phyloP scores from a whole-genome alignment of 192 early-diverging fungal species.

The Phlyctochytrium planicorne region DNA sequence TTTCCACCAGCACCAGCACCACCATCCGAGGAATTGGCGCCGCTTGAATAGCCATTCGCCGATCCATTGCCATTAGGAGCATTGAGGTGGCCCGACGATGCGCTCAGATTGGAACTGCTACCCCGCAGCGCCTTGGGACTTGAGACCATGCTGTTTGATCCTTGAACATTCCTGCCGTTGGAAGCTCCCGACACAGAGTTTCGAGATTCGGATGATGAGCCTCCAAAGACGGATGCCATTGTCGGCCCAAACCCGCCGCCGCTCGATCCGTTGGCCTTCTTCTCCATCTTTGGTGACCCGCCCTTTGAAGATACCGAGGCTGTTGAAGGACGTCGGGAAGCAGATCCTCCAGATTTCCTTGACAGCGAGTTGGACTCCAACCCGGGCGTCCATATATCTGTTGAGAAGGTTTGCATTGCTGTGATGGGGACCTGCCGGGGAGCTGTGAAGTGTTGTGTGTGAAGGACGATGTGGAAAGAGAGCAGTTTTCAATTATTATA shows the following conservation, averaged over 20 bases:
- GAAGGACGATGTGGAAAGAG: no score
- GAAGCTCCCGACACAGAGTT: no score
- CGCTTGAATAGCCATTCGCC: not conserved
- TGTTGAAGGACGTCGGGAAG: no score
- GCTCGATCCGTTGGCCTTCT: no score
- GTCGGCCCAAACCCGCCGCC: no score
- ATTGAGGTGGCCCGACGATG: not conserved
- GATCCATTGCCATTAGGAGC: not conserved
- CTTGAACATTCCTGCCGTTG: no score
- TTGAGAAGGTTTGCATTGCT: constrained; percentile 31
- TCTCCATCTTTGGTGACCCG: not conserved
- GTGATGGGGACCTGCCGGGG: not conserved
- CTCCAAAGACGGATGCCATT: no score
- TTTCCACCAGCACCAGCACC: not conserved
- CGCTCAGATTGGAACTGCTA: not conserved
- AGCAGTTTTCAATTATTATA: no score
- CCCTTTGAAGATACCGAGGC: no score
- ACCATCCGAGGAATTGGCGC: not conserved
- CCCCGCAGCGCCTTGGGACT: not conserved
- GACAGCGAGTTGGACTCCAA: constrained; percentile 11
- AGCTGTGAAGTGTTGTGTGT: not conserved
- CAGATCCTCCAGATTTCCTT: no score
- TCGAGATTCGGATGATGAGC: no score
- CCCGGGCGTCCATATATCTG: constrained; percentile 37
- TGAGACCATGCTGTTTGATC: not conserved